A percentile compares a stretch with the other conserved stretches of the same genome.
These are phyloP conservation scores for Leptomonas pyrrhocoris DNA, from an alignment of 208 protist genomes.

Conservation along the genomic window DNA sequence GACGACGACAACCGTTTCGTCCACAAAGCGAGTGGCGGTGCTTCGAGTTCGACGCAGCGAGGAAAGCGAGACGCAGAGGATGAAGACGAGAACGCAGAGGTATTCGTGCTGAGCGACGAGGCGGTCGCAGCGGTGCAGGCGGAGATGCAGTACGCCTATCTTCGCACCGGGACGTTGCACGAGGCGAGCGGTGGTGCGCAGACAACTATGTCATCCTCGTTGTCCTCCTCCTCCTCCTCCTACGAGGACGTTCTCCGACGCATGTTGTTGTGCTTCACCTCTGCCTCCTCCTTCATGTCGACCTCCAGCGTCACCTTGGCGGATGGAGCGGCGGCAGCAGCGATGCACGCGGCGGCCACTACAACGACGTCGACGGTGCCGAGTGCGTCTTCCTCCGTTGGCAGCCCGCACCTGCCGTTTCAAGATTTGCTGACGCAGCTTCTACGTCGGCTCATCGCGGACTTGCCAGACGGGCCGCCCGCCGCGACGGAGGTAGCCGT, in stretches of 20 bases:
- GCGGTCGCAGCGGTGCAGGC: slow-evolving; percentile 36
- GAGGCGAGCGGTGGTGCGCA: not conserved
- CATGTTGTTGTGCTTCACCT: slow-evolving; percentile 31
- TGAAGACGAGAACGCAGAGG: not conserved
- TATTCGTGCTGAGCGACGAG: slow-evolving; percentile 19
- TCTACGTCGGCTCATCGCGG: slow-evolving; percentile 6
- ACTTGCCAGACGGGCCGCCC: not conserved
- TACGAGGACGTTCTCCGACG: slow-evolving; percentile 31
- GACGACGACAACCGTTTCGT: slow-evolving; percentile 21
- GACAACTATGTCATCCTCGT: not conserved
- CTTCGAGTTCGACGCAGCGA: not conserved
- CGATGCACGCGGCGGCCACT: not conserved
- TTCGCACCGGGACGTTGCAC: slow-evolving; percentile 3
- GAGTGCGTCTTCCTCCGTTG: not conserved
- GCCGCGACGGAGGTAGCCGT: not conserved
- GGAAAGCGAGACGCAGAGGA: too few relatives aligned
- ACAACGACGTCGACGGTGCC: not conserved
- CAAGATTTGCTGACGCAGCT: slow-evolving; percentile 28
- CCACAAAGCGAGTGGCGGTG: not conserved
- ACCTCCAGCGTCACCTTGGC: slow-evolving; percentile 1
- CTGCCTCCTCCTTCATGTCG: slow-evolving; percentile 24
- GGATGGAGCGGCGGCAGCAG: slow-evolving; percentile 5
- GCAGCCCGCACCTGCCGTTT: slow-evolving; percentile 7
- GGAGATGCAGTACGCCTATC: slow-evolving; percentile 35
- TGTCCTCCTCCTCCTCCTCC: not conserved